These are phyloP conservation scores for Cyberlindnera mrakii DNA, from an alignment of 805 yeast species.

Conservation along the genomic window DNA sequence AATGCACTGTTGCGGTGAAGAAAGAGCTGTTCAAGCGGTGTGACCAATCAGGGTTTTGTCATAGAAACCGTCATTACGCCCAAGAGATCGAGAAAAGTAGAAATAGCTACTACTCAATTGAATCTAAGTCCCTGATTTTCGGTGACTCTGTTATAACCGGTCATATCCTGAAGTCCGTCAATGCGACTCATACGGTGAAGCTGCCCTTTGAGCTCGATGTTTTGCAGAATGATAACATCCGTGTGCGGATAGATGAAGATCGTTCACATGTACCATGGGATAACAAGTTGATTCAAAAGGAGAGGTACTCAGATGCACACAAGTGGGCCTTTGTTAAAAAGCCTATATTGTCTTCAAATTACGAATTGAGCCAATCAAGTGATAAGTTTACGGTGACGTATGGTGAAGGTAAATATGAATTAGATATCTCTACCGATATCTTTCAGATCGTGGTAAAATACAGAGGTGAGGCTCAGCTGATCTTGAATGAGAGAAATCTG, in stretches of 20 bases:
- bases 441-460: conserved; percentile 28
- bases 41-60: conserved; percentile 76
- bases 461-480: conserved; percentile 40
- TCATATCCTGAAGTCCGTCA: conserved; percentile 38
- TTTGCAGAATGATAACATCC: conserved; percentile 49
- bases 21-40: conserved; percentile 72
- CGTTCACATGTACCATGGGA: conserved; percentile 24
- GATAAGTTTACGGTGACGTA: conserved; percentile 24
- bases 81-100: conserved; percentile 17
- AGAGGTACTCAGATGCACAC: conserved; percentile 55
- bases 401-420: conserved; percentile 36
- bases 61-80: conserved; percentile 70
- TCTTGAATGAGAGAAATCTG: conserved; percentile 62
- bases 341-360: conserved; percentile 5
- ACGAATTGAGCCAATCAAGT: conserved; percentile 9
- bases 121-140: conserved; percentile 27
- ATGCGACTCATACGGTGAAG: conserved; percentile 31
- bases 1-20: conserved; percentile 38
- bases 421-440: conserved; percentile 40
- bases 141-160: conserved; percentile 37
- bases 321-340: conserved; percentile 46
- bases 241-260: conserved; percentile 65
- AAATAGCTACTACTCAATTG: conserved; percentile 36
- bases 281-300: conserved; percentile 28
- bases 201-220: conserved; percentile 56